These are phyloP conservation scores for Ganoderma multipileum DNA, from an alignment of 1,284 basidiomycete species.

Conservation along the genomic window DNA sequence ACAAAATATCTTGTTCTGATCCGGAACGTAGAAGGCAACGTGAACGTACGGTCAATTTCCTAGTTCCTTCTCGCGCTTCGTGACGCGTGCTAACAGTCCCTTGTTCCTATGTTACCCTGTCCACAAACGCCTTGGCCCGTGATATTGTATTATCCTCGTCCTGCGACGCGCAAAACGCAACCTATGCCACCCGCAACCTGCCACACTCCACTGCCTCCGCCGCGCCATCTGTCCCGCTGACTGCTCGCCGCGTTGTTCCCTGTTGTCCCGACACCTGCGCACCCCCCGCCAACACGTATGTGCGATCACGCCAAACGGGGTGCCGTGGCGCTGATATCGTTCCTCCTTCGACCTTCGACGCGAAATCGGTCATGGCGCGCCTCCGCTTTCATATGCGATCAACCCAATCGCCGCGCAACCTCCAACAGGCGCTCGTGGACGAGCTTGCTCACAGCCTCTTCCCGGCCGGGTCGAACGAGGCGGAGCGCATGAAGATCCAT, in stretches of 20 bases:
- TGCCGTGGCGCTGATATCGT: not conserved
- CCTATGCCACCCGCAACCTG: not conserved
- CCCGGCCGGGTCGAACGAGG: slow-evolving; percentile 50
- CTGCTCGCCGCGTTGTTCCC: not conserved
- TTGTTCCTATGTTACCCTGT: not conserved
- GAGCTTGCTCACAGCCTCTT: slow-evolving; percentile 59
- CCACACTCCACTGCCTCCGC: not conserved
- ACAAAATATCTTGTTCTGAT: slow-evolving; percentile 58
- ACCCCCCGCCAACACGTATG: slow-evolving; percentile 10
- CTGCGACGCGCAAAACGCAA: not conserved
- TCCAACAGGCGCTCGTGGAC: slow-evolving; percentile 55
- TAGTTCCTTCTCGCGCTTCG: slow-evolving; percentile 9
- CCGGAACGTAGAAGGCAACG: slow-evolving; percentile 55
- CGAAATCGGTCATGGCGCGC: not conserved
- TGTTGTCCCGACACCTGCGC: not conserved
- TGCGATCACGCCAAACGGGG: slow-evolving; percentile 11
- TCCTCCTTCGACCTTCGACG: not conserved
- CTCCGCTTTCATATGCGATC: not conserved
- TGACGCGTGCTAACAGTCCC: slow-evolving; percentile 17
- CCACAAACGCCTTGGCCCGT: not conserved
- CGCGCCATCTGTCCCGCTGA: not conserved
- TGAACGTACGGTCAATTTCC: slow-evolving; percentile 42
- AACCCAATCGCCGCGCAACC: slow-evolving; percentile 10
- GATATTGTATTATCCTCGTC: not conserved
- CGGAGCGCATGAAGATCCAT: slow-evolving; percentile 52